A percentile compares a stretch with the other conserved stretches of the same genome.
Conservation (phyloP, 2,329 filamentous ascomycete species). For the Salinomyces thailandicus region DNA sequence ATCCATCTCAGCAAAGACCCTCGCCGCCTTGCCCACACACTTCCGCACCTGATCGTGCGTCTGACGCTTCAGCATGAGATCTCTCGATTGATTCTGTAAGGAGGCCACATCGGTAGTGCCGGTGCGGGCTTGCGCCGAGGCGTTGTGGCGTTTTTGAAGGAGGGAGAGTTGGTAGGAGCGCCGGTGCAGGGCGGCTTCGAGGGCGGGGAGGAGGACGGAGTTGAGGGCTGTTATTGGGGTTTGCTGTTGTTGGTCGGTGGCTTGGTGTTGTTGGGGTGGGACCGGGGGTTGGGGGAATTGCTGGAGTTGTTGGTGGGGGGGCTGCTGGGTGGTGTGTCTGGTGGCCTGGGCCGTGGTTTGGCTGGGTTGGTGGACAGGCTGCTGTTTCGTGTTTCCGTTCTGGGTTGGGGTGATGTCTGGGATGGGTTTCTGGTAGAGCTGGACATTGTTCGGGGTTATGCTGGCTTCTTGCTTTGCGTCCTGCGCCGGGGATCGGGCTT, state of each 20-base stretch:
- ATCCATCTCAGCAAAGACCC: conserved; percentile 83
- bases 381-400: conserved; percentile 1
- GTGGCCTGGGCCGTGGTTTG: background rate
- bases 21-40: conserved; percentile 70
- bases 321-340: conserved; percentile 3
- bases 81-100: conserved; percentile 6
- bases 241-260: conserved; percentile 11
- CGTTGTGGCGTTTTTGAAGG: conserved; percentile 35
- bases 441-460: conserved; percentile 13
- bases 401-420: conserved; percentile 18
- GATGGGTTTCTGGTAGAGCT: conserved; percentile 25
- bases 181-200: conserved; percentile 81
- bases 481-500: conserved; percentile 3
- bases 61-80: conserved; percentile 41
- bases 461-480: conserved; percentile 4
- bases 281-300: conserved; percentile 1
- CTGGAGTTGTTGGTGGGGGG: conserved; percentile 2
- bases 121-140: conserved; percentile 8
- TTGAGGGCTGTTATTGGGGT: conserved; percentile 71
- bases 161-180: conserved; percentile 52
- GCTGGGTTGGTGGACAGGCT: background rate
- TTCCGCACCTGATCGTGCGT: conserved; percentile 74
- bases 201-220: conserved; percentile 83
- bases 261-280: conserved; percentile 20
- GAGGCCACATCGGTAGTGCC: background rate